Evolutionary conservation across 2,329 filamentous ascomycete species (phyloP).

Genomic region (Parafenestella ontariensis): DNA sequence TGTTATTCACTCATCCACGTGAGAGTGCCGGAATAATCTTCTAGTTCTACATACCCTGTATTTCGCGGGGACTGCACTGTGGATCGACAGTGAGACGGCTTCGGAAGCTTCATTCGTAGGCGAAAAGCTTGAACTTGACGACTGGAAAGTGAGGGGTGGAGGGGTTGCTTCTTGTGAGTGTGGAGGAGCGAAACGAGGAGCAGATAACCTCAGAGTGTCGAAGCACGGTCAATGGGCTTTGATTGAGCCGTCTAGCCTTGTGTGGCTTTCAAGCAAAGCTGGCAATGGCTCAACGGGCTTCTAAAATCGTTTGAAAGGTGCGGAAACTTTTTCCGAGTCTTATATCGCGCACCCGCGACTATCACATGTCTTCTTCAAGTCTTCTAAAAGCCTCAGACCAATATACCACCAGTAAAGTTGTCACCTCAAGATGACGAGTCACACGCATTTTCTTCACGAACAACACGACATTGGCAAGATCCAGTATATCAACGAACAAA

Average conservation of each 20-base stretch:
- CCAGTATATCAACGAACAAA: neutral
- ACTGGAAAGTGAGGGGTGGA: neutral
- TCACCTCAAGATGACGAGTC: too few species aligned
- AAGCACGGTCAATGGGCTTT: neutral
- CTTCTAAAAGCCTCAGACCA: too few species aligned
- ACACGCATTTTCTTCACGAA: neutral
- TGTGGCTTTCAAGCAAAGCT: neutral
- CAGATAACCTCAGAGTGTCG: neutral
- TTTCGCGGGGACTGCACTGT: neutral
- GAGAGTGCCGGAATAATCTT: constrained; percentile 1
- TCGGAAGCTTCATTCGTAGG: constrained; percentile 19
- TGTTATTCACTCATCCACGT: constrained; percentile 16
- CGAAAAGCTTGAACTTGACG: constrained; percentile 23
- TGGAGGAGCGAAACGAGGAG: neutral
- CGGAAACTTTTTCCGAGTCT: neutral
- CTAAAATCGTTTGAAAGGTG: neutral
- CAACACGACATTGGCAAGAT: neutral
- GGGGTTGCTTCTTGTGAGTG: neutral
- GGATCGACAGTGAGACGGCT: constrained; percentile 7
- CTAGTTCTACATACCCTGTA: constrained; percentile 3
- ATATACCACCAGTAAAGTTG: too few species aligned
- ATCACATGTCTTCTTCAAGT: too few species aligned
- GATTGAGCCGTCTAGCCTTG: neutral
- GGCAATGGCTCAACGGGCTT: neutral
- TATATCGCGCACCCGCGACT: too few species aligned